Evolutionary conservation across 2,329 filamentous ascomycete species (phyloP).

Genomic region (Drechslerella coelobrocha): DNA sequence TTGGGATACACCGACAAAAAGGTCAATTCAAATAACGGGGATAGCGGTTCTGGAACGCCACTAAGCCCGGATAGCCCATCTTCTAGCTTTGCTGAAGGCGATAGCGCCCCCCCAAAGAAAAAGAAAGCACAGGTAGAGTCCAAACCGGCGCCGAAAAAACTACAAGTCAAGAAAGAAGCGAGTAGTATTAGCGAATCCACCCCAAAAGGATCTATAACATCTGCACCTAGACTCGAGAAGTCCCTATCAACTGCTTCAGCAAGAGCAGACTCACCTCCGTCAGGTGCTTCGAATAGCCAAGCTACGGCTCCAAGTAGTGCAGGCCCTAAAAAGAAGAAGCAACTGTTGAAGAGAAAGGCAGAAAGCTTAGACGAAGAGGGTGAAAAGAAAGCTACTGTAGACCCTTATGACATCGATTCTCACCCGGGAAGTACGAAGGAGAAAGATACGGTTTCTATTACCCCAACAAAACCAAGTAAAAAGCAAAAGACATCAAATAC

Average conservation of each 20-base stretch:
- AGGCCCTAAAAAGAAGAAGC: conserved; percentile 41
- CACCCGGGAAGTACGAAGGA: conserved; percentile 30
- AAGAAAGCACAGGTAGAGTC: conserved; percentile 31
- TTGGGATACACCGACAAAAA: conserved; percentile 37
- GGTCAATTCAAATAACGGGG: conserved; percentile 30
- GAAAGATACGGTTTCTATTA: conserved; percentile 24
- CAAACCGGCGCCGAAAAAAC: conserved; percentile 36
- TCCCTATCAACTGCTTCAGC: conserved; percentile 29
- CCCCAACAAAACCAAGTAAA: conserved; percentile 41
- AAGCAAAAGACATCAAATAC: conserved; percentile 47
- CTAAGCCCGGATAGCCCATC: conserved; percentile 41
- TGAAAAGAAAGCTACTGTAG: conserved; percentile 26
- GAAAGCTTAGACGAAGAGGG: conserved; percentile 42
- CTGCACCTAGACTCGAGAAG: conserved; percentile 40
- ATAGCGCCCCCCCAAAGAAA: conserved; percentile 32
- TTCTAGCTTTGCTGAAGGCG: conserved; percentile 39
- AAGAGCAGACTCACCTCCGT: conserved; percentile 31
- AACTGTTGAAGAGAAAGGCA: conserved; percentile 40
- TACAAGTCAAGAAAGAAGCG: conserved; percentile 29
- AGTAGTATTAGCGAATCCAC: conserved; percentile 18
- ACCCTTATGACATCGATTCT: conserved; percentile 44
- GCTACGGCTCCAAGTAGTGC: conserved; percentile 2
- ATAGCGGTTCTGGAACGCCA: conserved; percentile 45
- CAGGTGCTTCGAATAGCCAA: conserved; percentile 6
- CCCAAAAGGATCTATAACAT: conserved; percentile 42